Percentiles rank a stretch among this genome's conserved stretches.
phyloP scores from a whole-genome alignment of 2,329 filamentous ascomycete genomes.

The Rosellinia necatrix region DNA sequence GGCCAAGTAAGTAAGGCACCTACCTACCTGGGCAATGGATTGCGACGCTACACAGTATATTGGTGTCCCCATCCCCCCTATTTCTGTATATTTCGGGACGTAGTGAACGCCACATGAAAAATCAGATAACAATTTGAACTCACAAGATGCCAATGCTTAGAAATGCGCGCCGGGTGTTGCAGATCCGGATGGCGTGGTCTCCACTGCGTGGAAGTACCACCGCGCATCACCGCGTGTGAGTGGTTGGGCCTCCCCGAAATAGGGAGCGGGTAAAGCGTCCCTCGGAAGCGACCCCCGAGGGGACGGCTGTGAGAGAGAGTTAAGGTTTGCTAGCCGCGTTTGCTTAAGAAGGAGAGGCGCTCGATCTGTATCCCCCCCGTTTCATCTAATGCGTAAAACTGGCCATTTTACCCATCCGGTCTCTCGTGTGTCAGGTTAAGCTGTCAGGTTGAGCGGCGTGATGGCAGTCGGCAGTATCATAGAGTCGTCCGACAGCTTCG shows the following conservation, averaged over 20 bases:
- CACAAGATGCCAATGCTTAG: no score
- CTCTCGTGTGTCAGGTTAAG: no score
- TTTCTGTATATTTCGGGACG: no score
- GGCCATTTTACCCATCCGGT: no score
- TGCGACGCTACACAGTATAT: no score
- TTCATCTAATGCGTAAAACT: no score
- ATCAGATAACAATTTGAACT: no score
- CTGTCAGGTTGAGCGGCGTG: neutral
- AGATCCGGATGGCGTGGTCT: slow-evolving; percentile 18
- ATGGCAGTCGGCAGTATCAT: neutral
- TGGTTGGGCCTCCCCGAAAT: neutral
- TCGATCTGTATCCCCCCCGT: neutral
- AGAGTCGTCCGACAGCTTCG: neutral
- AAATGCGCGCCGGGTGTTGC: neutral
- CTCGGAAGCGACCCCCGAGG: neutral
- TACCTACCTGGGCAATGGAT: no score
- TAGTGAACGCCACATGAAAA: slow-evolving; percentile 7
- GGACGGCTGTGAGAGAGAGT: neutral
- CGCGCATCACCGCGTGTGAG: neutral
- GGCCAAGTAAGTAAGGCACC: no score
- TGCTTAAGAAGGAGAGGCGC: no score
- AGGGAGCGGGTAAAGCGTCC: neutral
- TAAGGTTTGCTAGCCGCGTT: neutral
- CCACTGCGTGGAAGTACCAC: no score
- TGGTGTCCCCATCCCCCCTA: no score